Base-by-base conservation (phyloP, 2,329 filamentous ascomycete species). In the Arthrobotrys sinensis region DNA sequence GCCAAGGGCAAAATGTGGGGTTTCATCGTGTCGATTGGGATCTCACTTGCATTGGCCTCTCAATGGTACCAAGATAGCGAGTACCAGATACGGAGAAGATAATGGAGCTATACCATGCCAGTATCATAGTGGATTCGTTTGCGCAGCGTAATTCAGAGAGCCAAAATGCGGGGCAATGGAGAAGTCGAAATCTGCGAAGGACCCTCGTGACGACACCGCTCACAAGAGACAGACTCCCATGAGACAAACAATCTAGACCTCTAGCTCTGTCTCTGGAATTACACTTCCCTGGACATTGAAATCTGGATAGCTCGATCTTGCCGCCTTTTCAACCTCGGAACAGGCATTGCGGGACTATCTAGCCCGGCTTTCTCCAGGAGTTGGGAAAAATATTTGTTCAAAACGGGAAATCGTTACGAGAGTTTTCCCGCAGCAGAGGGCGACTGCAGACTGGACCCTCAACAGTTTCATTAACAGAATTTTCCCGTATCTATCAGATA, bases 1-100 rank as follows among this genome's bases (percentile, higher is more conserved):
- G 72, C 72, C 72, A 76, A 76, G 72, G 72, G 72, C 72, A 76
- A 50, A 55, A 69, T 76, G 72, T 76, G 72, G 72, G 65, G 64
- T 62, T 34, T 21, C 34, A 60, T 60, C 55, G 36, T 60, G 19
- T 60, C 55, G 55, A 43, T 60, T 60, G 34, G 53, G 34, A 60
- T 60, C 53, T 60, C 53, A 60, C 48, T 36, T 55, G 50, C 55
- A 60, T 60, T 43, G 55, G 19, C 36, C 21, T 40, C 55, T 2
- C 12, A 14, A 36, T 19, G 34, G 16, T 60, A 57, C 55, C 55
- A 60, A 60, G 55, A 60, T 60, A 60, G 19, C 36, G 55, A 60
- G 55, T 43, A 60, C 55, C 34, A 52, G 28, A 52, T 10, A 50
- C 48, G 28, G 32, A 28, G 16, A 40, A 52, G 46, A 53, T 34